A percentile compares a stretch with the other conserved stretches of the same genome.
Evolutionary conservation across 139 green algal genomes (phyloP).

Genomic region (Micractinium conductrix): DNA sequence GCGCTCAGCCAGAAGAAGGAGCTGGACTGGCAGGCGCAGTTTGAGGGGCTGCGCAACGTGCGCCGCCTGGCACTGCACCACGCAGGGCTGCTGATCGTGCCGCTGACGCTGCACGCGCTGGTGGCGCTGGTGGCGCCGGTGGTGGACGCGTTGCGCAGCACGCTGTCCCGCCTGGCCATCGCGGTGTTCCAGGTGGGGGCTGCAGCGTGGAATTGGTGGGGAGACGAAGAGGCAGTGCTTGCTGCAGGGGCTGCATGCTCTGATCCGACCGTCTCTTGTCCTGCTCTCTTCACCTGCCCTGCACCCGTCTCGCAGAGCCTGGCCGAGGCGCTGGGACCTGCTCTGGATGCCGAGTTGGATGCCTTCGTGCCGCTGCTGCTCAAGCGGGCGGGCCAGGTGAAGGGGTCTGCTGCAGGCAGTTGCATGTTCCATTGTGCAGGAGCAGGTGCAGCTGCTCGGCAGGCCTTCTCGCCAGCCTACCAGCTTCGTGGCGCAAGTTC

Average conservation of each 20-base stretch:
- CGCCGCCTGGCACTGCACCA: constrained; percentile 76
- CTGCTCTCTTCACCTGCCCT: background rate
- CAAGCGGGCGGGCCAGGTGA: constrained; percentile 78
- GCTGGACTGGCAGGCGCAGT: constrained; percentile 85
- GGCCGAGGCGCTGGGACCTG: constrained; percentile 52
- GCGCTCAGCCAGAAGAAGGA: constrained; percentile 79
- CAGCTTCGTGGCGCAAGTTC: no score
- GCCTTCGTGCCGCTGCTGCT: constrained; percentile 78
- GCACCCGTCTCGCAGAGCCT: constrained; percentile 75
- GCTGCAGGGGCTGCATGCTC: background rate
- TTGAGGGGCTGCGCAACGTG: constrained; percentile 72
- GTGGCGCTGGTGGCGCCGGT: constrained; percentile 66
- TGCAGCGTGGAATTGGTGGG: background rate
- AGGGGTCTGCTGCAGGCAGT: no score
- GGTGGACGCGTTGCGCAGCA: constrained; percentile 75
- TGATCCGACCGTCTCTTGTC: background rate
- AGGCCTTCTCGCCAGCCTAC: no score
- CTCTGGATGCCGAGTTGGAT: constrained; percentile 79
- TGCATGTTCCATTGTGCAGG: no score
- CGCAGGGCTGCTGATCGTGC: constrained; percentile 42
- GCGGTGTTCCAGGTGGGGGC: constrained; percentile 68
- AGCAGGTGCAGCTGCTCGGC: no score
- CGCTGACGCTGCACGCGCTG: constrained; percentile 60
- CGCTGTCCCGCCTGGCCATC: constrained; percentile 68
- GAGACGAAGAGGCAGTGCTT: background rate